Conservation (phyloP, 768 basidiomycete genomes). For the Fistulinella prunicolor region DNA sequence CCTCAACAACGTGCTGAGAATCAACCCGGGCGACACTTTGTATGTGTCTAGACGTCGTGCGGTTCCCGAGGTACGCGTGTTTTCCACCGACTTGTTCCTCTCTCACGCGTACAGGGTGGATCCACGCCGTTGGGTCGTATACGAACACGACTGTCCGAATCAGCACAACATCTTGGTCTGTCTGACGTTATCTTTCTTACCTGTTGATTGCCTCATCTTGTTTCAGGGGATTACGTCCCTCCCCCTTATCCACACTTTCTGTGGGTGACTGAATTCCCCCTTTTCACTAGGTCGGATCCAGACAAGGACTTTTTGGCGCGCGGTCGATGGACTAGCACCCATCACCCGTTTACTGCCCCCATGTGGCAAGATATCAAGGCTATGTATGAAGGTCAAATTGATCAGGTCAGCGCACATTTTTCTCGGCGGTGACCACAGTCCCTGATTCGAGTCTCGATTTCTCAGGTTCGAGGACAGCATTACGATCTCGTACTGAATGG, state of each 20-base stretch:
- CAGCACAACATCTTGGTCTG: slow-evolving; percentile 63
- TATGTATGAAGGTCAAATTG: slow-evolving; percentile 67
- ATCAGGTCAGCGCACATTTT: slow-evolving; percentile 40
- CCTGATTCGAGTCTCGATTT: slow-evolving; percentile 4
- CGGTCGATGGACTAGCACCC: slow-evolving; percentile 89
- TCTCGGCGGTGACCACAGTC: background rate
- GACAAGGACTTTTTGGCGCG: slow-evolving; percentile 86
- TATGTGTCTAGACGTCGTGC: slow-evolving; percentile 55
- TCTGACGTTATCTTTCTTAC: slow-evolving; percentile 11
- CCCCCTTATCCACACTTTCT: slow-evolving; percentile 73
- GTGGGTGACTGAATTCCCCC: slow-evolving; percentile 95
- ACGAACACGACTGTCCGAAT: slow-evolving; percentile 62
- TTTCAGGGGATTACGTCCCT: slow-evolving; percentile 54
- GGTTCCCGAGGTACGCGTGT: slow-evolving; percentile 47
- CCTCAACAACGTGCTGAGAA: slow-evolving; percentile 41
- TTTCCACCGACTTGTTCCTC: slow-evolving; percentile 1
- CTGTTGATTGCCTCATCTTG: slow-evolving; percentile 8
- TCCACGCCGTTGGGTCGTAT: slow-evolving; percentile 77
- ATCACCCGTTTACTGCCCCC: slow-evolving; percentile 96
- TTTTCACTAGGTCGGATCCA: slow-evolving; percentile 81
- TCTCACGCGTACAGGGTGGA: slow-evolving; percentile 61
- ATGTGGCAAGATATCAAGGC: slow-evolving; percentile 85
- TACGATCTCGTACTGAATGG: slow-evolving; percentile 96
- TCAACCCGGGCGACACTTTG: slow-evolving; percentile 52
- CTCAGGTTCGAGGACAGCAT: slow-evolving; percentile 88